Evolutionary conservation across 75 land plant species (phyloP).

Genomic region (Picea sitchensis): DNA sequence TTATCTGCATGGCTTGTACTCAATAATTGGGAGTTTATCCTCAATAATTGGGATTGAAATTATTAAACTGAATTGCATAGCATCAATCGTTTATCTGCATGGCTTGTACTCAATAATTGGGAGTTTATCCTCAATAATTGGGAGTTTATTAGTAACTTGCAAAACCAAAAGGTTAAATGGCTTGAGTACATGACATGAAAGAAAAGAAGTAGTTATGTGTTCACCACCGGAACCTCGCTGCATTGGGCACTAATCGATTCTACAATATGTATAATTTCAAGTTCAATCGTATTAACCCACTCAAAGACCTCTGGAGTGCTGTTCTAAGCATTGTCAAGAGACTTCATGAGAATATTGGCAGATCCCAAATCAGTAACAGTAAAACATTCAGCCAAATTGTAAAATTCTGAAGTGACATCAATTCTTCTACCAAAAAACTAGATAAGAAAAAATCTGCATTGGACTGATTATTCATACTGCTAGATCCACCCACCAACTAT

Average conservation of each 20-base stretch:
- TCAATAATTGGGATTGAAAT: neutral
- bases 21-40: neutral
- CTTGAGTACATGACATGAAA: neutral
- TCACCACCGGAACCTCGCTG: constrained; percentile 25
- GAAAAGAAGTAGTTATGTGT: neutral
- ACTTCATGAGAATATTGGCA: too few relatives aligned
- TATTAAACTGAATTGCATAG: too few relatives aligned
- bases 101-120: neutral
- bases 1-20: too few relatives aligned
- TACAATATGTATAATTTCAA: constrained; percentile 88
- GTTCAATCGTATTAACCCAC: constrained; percentile 78
- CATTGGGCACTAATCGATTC: constrained; percentile 68
- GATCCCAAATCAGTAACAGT: too few relatives aligned
- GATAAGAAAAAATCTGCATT: neutral
- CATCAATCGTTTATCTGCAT: too few relatives aligned
- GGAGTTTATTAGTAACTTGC: neutral
- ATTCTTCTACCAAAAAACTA: too few relatives aligned
- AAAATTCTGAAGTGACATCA: too few relatives aligned
- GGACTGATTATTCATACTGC: neutral
- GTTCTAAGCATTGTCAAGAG: too few relatives aligned
- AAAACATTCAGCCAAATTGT: too few relatives aligned
- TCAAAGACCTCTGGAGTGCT: constrained; percentile 95
- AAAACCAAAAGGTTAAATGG: neutral
- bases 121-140: too few relatives aligned
- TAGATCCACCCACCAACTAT: neutral